phyloP scores from a whole-genome alignment of 176 grass and related monocot species.

The Aegilops tauschii region DNA sequence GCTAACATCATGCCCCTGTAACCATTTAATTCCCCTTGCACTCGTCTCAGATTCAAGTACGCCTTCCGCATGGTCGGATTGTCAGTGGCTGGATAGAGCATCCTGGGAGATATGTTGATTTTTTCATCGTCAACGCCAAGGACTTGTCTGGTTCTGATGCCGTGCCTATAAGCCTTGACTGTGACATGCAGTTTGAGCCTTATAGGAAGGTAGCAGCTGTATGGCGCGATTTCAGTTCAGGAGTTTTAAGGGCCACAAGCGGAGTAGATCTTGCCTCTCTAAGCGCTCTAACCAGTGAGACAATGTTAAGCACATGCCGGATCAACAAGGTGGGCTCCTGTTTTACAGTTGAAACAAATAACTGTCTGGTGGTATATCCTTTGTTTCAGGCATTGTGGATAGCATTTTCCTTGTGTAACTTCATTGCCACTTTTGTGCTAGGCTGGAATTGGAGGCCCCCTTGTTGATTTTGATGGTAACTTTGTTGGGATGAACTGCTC shows the following conservation, averaged over 20 bases:
- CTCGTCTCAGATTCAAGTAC: background rate
- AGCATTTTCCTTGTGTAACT: background rate
- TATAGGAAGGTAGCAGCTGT: background rate
- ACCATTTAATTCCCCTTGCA: background rate
- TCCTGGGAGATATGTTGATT: background rate
- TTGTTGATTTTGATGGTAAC: conserved; percentile 9
- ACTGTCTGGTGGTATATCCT: background rate
- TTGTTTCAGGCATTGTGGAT: background rate
- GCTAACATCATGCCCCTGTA: background rate
- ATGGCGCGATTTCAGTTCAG: background rate
- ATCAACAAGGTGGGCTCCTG: background rate
- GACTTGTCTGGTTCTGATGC: background rate
- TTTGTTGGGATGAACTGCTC: conserved; percentile 9
- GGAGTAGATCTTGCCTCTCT: background rate
- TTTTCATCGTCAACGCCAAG: background rate
- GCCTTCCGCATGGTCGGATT: background rate
- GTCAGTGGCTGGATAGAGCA: background rate
- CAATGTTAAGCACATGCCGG: background rate
- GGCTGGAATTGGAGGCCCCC: background rate
- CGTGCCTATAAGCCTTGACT: background rate
- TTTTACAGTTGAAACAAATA: background rate
- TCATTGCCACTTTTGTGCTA: background rate
- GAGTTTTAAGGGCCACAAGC: background rate
- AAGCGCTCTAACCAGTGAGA: background rate
- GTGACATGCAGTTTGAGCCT: background rate